Evolutionary conservation across 2,329 filamentous ascomycete species (phyloP).

Genomic region (Trichoderma sp.): DNA sequence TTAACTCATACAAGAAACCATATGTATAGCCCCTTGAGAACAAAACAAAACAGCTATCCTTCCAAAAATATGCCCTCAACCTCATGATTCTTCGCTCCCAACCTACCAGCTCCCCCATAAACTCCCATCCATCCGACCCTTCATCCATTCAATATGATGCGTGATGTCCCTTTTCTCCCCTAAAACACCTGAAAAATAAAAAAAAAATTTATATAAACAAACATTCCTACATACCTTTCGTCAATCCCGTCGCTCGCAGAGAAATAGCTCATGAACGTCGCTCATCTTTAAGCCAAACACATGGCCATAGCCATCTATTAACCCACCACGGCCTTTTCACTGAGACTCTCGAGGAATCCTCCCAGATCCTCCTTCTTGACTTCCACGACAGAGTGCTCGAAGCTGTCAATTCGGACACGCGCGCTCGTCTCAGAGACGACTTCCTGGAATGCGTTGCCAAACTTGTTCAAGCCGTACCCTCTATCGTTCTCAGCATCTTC

Average conservation of each 20-base stretch:
- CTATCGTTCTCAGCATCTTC: conserved; percentile 54
- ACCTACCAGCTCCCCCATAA: neutral
- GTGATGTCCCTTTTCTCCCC: neutral
- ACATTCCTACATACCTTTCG: neutral
- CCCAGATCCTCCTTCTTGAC: conserved; percentile 94
- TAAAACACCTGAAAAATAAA: neutral
- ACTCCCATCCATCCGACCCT: neutral
- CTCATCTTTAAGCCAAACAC: neutral
- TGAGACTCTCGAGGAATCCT: conserved; percentile 86
- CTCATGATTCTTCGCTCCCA: neutral
- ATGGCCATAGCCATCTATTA: conserved; percentile 30
- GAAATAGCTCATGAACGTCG: neutral
- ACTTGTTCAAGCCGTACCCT: conserved; percentile 79
- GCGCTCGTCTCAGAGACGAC: conserved; percentile 90
- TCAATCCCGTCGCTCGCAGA: neutral
- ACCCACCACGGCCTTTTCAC: conserved; percentile 81
- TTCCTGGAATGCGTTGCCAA: conserved; percentile 93
- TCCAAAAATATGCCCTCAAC: neutral
- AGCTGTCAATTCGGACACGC: conserved; percentile 88
- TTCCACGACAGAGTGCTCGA: conserved; percentile 96
- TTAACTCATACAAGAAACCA: neutral
- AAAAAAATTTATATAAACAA: neutral
- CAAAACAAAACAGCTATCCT: neutral
- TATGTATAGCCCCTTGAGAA: neutral
- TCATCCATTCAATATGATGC: neutral